Conservation (phyloP, 805 yeast genomes). For the Myxozyma kluyveri region DNA sequence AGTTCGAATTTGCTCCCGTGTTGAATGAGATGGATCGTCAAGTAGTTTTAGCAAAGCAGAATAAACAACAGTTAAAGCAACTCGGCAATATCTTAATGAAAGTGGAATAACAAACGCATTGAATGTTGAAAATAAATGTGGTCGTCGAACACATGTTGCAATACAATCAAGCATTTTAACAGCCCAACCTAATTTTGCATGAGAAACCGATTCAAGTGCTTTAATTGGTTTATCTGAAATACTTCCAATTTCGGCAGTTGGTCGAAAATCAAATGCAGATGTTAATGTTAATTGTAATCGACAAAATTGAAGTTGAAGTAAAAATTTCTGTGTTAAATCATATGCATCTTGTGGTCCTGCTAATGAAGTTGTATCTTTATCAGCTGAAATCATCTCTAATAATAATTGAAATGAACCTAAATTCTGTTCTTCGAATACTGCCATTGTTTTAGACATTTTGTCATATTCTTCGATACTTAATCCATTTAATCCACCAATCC, state of each 20-base stretch:
- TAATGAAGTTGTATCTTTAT: conserved; percentile 11
- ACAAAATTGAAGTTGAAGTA: conserved; percentile 17
- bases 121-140: conserved; percentile 17
- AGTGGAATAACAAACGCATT: conserved; percentile 15
- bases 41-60: conserved; percentile 1
- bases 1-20: background rate
- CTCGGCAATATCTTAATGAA: conserved; percentile 8
- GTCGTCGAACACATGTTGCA: conserved; percentile 15
- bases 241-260: conserved; percentile 1
- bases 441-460: background rate
- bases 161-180: conserved; percentile 19
- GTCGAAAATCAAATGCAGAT: too few relatives aligned
- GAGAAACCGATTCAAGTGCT: background rate
- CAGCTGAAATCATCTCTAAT: conserved; percentile 21
- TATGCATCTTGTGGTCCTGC: conserved; percentile 24
- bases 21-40: conserved; percentile 1
- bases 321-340: conserved; percentile 22
- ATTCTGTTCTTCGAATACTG: conserved; percentile 18
- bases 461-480: conserved; percentile 7
- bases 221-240: too few relatives aligned
- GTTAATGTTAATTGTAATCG: conserved; percentile 14
- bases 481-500: background rate
- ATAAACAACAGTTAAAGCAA: background rate
- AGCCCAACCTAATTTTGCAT: conserved; percentile 8
- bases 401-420: conserved; percentile 25